phyloP scores from a whole-genome alignment of 179 eudicot species.

The Heliamphora pulchella region DNA sequence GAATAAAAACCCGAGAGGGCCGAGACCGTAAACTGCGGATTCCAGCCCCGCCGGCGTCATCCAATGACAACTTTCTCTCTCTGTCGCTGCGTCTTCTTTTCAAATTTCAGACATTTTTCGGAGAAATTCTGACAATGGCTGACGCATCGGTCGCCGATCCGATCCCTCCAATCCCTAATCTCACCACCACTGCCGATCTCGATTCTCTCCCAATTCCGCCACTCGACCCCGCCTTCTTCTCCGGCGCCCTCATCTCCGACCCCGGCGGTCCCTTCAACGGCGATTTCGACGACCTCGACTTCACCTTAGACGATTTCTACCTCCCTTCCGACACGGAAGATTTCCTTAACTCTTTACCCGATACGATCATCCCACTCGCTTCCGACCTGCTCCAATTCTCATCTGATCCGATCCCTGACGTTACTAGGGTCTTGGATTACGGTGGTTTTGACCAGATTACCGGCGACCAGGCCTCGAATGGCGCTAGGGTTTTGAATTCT shows the following conservation, averaged over 20 bases:
- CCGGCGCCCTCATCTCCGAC: conserved; percentile 19
- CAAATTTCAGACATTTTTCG: background rate
- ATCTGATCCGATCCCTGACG: conserved; percentile 11
- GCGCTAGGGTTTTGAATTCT: conserved; percentile 17
- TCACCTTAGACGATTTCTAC: conserved; percentile 50
- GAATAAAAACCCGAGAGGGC: no score
- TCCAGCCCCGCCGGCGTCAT: no score
- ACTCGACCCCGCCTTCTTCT: conserved; percentile 28
- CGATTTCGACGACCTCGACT: conserved; percentile 40
- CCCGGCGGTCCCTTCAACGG: conserved; percentile 1
- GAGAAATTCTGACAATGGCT: background rate
- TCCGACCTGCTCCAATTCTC: conserved; percentile 9
- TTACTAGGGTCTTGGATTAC: conserved; percentile 22
- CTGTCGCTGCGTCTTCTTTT: background rate
- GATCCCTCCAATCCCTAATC: background rate
- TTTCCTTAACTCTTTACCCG: conserved; percentile 23
- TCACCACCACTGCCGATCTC: conserved; percentile 21
- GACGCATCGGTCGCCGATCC: background rate
- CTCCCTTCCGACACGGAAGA: conserved; percentile 38
- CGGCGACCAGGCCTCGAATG: conserved; percentile 16
- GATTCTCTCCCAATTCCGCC: conserved; percentile 44
- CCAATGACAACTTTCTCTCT: background rate
- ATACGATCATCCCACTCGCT: background rate
- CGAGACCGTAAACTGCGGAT: no score
- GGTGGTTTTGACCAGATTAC: background rate